Base-by-base conservation (phyloP, 2,329 filamentous ascomycete genomes). In the Trichoderma afroharzianum region DNA sequence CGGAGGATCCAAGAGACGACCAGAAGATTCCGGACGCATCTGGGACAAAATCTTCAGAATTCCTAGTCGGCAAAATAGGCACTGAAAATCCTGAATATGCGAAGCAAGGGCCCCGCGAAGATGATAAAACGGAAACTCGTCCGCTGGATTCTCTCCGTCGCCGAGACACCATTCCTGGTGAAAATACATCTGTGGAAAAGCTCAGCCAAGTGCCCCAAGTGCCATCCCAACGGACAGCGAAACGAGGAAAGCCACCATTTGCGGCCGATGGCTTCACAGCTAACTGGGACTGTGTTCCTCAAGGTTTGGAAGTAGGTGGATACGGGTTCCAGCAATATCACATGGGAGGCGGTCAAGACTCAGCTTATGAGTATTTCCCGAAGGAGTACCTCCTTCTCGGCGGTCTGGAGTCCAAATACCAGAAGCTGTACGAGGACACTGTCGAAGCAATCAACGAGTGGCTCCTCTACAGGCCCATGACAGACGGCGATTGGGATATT, bases 391-490 rank as follows among this genome's bases (percentile, higher is more conserved):
- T 96, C 14, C 86, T 97, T 6, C 87, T 97, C 2, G 93, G 93
- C 71, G 94, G 94, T 1, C 85, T 90, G 1, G 88, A 91, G 73
- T 82, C 86, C 33, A 92, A 94, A 78, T 97, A 97, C 80, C 85
- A 86, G 73, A 87, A 86, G 24, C 87, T 97, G 81, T 94, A 97
- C 78, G 85, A 91, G 71, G 88, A 88, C 71, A 87, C 90, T 4
- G 87, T 91, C 33, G 88, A 91, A 6, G 89, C 89, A 0, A 88
- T 91, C 43, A 92, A 92, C 74, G 86, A 93, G 74, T 87, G 92
- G 79, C 85, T 97, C 11, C 88, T 97, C 71, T 97, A 89, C 81
- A 88, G 91, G 6, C 94, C 94, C 0, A 92, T 96, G 88, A 87
- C 90, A 24, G 87, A 89, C 7, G 87, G 88, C 33, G 83, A 88